phyloP scores from a whole-genome alignment of 2,329 filamentous ascomycete species.

The Neofusicoccum laricinum region DNA sequence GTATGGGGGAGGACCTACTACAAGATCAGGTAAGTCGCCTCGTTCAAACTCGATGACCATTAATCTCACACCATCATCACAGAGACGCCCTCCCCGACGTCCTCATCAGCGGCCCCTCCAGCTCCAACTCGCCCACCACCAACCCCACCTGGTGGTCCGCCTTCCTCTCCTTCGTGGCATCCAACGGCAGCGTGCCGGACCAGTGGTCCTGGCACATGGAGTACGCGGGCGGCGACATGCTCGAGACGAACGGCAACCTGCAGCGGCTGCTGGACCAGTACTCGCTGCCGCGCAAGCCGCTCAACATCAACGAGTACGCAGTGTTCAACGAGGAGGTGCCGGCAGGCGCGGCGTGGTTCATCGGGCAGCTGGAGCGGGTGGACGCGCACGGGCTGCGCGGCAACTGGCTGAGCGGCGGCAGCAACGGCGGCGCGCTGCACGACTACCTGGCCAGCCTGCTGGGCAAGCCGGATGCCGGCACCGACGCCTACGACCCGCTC shows the following conservation, averaged over 20 bases:
- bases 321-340: conserved; percentile 41
- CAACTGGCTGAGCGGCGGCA: conserved; percentile 43
- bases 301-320: conserved; percentile 53
- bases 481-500: conserved; percentile 28
- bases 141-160: conserved; percentile 39
- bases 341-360: conserved; percentile 44
- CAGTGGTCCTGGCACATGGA: conserved; percentile 47
- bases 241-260: conserved; percentile 26
- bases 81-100: conserved; percentile 12
- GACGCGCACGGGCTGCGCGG: conserved; percentile 43
- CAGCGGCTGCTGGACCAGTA: conserved; percentile 28
- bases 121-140: conserved; percentile 30
- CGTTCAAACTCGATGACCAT: neutral
- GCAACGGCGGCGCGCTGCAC: conserved; percentile 33
- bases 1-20: conserved; percentile 27
- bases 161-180: conserved; percentile 34
- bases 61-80: neutral
- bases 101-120: conserved; percentile 40
- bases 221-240: conserved; percentile 24
- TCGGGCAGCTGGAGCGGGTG: conserved; percentile 46
- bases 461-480: conserved; percentile 3
- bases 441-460: conserved; percentile 46
- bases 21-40: neutral
- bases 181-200: conserved; percentile 41
- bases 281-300: conserved; percentile 31